Conservation (phyloP, 176 grass and related monocot species). For the Rhynchospora tenuis region DNA sequence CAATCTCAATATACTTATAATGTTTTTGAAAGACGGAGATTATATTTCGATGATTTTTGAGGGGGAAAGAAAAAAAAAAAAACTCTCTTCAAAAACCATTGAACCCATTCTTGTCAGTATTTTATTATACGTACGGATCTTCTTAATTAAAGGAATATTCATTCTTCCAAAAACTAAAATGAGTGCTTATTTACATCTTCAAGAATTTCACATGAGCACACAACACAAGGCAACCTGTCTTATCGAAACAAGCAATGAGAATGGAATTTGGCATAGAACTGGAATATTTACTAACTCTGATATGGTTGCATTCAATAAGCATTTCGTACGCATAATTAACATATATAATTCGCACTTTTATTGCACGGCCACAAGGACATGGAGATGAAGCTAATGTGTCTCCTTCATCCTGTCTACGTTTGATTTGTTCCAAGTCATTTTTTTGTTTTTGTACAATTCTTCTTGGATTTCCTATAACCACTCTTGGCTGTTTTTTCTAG, state of each 20-base stretch:
- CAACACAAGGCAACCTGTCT: constrained; percentile 8
- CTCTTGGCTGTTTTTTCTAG: not conserved
- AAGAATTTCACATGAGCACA: constrained; percentile 9
- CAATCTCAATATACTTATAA: no score
- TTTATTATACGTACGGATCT: not conserved
- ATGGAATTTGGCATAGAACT: constrained; percentile 16
- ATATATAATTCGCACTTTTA: not conserved
- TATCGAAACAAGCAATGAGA: not conserved
- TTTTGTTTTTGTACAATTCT: not conserved
- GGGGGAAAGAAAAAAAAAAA: no score
- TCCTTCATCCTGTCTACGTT: not conserved
- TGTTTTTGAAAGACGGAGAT: no score
- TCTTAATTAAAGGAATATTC: not conserved
- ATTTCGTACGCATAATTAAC: not conserved
- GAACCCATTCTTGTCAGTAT: not conserved
- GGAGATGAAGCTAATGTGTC: not conserved
- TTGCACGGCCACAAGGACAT: not conserved
- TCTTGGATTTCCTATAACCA: constrained; percentile 7
- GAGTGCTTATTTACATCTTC: not conserved
- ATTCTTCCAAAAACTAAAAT: not conserved
- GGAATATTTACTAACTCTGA: constrained; percentile 23
- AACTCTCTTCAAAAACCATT: not conserved
- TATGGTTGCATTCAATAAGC: not conserved
- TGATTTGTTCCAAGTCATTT: not conserved
- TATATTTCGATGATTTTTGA: no score